These are phyloP conservation scores for Eucalyptus victrix DNA, from an alignment of 345 rosid genomes.

Conservation along the genomic window DNA sequence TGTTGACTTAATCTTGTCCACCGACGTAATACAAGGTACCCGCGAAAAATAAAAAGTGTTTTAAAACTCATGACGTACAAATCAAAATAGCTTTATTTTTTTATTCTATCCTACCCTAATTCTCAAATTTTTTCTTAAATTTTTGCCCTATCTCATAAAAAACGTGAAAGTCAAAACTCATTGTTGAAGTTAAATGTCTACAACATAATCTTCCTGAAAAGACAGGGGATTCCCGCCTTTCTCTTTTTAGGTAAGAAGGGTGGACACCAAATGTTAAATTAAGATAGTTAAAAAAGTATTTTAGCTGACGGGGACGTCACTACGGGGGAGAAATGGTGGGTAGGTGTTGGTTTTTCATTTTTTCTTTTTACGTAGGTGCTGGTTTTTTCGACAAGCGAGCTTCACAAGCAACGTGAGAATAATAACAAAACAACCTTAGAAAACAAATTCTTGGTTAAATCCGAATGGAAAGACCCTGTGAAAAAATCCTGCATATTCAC, in stretches of 20 bases:
- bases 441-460: neutral
- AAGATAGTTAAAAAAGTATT: too few species aligned
- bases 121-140: too few species aligned
- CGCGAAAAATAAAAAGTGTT: neutral
- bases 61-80: neutral
- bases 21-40: neutral
- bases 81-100: neutral
- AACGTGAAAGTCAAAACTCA: too few species aligned
- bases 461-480: neutral
- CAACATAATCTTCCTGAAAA: too few species aligned
- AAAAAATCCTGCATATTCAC: neutral
- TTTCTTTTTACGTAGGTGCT: neutral
- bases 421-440: neutral
- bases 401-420: neutral
- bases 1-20: neutral
- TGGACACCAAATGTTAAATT: too few species aligned
- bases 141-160: rapidly evolving
- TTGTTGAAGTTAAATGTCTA: too few species aligned
- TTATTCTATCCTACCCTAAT: too few species aligned
- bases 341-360: neutral
- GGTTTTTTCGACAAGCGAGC: neutral
- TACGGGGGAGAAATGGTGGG: neutral
- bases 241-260: too few species aligned
- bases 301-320: neutral
- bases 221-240: too few species aligned